These are phyloP conservation scores for Coleophoma cylindrospora DNA, from an alignment of 2,329 filamentous ascomycete genomes.

Conservation along the genomic window DNA sequence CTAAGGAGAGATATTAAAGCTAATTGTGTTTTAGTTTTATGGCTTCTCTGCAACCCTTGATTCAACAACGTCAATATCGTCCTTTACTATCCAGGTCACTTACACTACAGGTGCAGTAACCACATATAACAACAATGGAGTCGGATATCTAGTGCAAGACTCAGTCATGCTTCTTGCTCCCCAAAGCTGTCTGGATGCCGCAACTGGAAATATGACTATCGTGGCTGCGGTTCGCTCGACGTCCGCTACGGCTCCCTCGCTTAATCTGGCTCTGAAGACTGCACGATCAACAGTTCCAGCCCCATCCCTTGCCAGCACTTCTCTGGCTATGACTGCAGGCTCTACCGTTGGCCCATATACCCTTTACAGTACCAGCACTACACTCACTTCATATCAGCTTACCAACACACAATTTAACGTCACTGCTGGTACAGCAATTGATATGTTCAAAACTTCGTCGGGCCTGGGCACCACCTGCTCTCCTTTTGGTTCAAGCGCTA, in stretches of 20 bases:
- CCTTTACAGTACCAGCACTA: conserved; percentile 17
- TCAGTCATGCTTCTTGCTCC: conserved; percentile 47
- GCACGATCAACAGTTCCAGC: conserved; percentile 14
- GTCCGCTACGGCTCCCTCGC: conserved; percentile 6
- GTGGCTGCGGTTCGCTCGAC: conserved; percentile 19
- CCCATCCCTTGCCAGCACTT: conserved; percentile 11
- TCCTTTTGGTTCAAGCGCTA: conserved; percentile 24
- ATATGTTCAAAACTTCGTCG: conserved; percentile 44
- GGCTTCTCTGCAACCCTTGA: conserved; percentile 38
- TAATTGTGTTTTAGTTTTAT: conserved; percentile 20
- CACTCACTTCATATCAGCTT: conserved; percentile 7
- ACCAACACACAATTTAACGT: conserved; percentile 18
- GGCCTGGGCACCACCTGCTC: conserved; percentile 39
- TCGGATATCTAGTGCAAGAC: conserved; percentile 49
- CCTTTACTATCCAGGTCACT: conserved; percentile 50
- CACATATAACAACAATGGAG: conserved; percentile 51
- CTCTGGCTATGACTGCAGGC: conserved; percentile 15
- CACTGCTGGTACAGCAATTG: conserved; percentile 25
- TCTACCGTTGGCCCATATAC: conserved; percentile 17
- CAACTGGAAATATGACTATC: conserved; percentile 17
- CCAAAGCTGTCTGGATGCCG: conserved; percentile 45
- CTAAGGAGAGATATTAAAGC: conserved; percentile 23
- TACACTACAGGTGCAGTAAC: conserved; percentile 39
- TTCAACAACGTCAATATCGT: conserved; percentile 53
- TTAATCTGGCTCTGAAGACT: conserved; percentile 17